These are phyloP conservation scores for Kurtzmaniella quercitrusa DNA, from an alignment of 1,139 yeast genomes.

Conservation along the genomic window DNA sequence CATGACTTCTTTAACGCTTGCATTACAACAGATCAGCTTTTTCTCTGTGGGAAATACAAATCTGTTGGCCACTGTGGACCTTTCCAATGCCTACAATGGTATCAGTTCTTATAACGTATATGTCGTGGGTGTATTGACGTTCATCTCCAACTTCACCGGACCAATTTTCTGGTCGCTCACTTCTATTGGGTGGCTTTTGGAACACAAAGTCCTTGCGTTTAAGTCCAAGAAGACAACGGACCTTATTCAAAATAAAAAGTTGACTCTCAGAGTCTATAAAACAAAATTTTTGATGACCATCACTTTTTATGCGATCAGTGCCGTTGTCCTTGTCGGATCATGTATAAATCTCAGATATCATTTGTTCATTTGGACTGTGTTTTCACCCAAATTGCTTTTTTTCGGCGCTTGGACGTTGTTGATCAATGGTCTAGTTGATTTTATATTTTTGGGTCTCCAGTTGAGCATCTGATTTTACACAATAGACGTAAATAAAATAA, in stretches of 20 bases:
- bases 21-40: slow-evolving; percentile 71
- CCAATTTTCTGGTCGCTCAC: slow-evolving; percentile 81
- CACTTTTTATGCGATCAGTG: slow-evolving; percentile 57
- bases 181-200: slow-evolving; percentile 42
- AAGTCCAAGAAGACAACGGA: slow-evolving; percentile 3
- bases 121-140: slow-evolving; percentile 77
- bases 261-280: slow-evolving; percentile 31
- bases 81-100: slow-evolving; percentile 92
- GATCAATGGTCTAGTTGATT: slow-evolving; percentile 44
- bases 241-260: background rate
- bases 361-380: slow-evolving; percentile 94
- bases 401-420: slow-evolving; percentile 72
- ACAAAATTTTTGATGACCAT: slow-evolving; percentile 33
- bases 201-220: slow-evolving; percentile 17
- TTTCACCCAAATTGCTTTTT: slow-evolving; percentile 86
- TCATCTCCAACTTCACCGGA: slow-evolving; percentile 77
- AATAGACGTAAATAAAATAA: background rate
- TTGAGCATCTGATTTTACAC: background rate
- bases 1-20: slow-evolving; percentile 20
- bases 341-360: slow-evolving; percentile 79
- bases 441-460: slow-evolving; percentile 14
- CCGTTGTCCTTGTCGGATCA: slow-evolving; percentile 58
- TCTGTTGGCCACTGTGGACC: slow-evolving; percentile 84
- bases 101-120: slow-evolving; percentile 61
- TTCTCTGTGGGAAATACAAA: slow-evolving; percentile 90